Percentiles rank a stretch among this genome's conserved stretches.
phyloP scores from a whole-genome alignment of 2,329 filamentous ascomycete species.

The Hawksworthiomyces lignivorus region DNA sequence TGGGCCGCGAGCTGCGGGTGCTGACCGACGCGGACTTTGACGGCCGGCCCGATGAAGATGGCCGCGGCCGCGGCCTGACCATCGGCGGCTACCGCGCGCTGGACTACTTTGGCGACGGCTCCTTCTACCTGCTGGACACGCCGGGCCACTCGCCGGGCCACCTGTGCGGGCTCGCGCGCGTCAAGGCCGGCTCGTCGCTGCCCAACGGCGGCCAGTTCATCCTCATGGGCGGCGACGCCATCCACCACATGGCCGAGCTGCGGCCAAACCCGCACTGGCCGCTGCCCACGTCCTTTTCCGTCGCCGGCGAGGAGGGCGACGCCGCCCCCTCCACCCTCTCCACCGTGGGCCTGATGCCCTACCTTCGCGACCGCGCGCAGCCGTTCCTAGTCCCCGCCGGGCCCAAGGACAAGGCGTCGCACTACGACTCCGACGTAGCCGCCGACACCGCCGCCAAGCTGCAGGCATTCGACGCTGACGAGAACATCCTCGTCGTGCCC shows the following conservation, averaged over 20 bases:
- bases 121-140: constrained; percentile 20
- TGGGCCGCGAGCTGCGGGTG: constrained; percentile 19
- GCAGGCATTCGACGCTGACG: constrained; percentile 35
- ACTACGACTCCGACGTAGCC: constrained; percentile 24
- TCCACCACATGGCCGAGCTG: constrained; percentile 25
- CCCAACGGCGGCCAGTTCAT: constrained; percentile 20
- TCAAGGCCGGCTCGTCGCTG: constrained; percentile 20
- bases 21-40: constrained; percentile 21
- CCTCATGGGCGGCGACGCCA: constrained; percentile 28
- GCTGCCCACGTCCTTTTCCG: constrained; percentile 15
- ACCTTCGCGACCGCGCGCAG: constrained; percentile 18
- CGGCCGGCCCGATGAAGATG: neutral
- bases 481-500: constrained; percentile 36
- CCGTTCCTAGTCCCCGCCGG: constrained; percentile 25
- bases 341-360: constrained; percentile 22
- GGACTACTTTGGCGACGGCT: constrained; percentile 23
- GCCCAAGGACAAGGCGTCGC: constrained; percentile 11
- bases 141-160: constrained; percentile 25
- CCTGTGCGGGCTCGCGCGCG: constrained; percentile 33
- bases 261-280: constrained; percentile 16
- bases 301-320: constrained; percentile 19
- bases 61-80: constrained; percentile 21
- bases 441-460: constrained; percentile 35
- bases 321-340: no score
- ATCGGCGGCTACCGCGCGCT: constrained; percentile 17